Conservation (phyloP, 2,329 filamentous ascomycete species). For the Calonectria leucothoes region DNA sequence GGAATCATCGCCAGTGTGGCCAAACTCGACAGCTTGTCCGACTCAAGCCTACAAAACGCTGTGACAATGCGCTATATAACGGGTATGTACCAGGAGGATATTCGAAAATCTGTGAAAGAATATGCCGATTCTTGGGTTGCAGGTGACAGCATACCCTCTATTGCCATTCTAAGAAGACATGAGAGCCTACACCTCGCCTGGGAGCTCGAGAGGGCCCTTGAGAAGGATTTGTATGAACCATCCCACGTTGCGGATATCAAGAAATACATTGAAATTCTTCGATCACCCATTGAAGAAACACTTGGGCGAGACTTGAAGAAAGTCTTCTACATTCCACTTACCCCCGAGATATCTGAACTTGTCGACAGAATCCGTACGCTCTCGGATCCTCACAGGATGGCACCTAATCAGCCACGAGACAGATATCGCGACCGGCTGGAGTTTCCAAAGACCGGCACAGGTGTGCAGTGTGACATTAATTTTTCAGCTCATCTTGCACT, state of each 20-base stretch:
- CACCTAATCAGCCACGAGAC: slow-evolving; percentile 64
- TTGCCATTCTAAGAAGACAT: slow-evolving; percentile 60
- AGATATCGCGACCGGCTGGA: slow-evolving; percentile 73
- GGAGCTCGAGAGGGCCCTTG: slow-evolving; percentile 66
- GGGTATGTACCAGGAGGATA: slow-evolving; percentile 61
- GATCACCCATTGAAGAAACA: slow-evolving; percentile 45
- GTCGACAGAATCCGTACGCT: slow-evolving; percentile 59
- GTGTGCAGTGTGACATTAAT: slow-evolving; percentile 94
- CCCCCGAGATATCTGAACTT: slow-evolving; percentile 45
- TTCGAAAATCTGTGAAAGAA: slow-evolving; percentile 55
- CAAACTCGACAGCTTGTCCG: neutral
- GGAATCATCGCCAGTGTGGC: neutral
- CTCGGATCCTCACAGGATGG: slow-evolving; percentile 61
- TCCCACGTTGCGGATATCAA: slow-evolving; percentile 51
- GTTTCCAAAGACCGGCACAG: slow-evolving; percentile 80
- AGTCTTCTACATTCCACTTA: slow-evolving; percentile 51
- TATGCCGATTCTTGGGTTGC: slow-evolving; percentile 21
- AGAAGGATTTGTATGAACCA: slow-evolving; percentile 58
- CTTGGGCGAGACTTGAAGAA: slow-evolving; percentile 14
- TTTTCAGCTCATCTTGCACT: slow-evolving; percentile 87
- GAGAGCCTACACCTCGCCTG: slow-evolving; percentile 66
- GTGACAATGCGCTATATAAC: slow-evolving; percentile 58
- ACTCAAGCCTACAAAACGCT: slow-evolving; percentile 30
- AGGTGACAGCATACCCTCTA: slow-evolving; percentile 45
- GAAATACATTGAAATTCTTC: slow-evolving; percentile 64